Evolutionary conservation across 345 rosid species (phyloP).

Genomic region (Eutrema yunnanense): DNA sequence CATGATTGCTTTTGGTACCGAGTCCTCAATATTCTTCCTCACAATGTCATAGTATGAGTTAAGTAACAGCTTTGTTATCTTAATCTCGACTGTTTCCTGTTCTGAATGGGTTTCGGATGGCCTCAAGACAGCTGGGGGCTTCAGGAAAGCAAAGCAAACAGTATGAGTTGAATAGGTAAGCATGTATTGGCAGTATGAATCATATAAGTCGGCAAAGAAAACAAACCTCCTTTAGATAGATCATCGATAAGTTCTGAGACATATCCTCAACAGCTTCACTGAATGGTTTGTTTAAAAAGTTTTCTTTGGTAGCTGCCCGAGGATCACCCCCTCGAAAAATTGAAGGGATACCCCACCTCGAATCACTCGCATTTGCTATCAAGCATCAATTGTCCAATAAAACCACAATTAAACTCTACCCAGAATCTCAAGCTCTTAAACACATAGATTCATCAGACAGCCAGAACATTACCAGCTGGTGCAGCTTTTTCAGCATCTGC

Average conservation of each 20-base stretch:
- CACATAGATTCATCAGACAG: background rate
- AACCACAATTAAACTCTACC: conserved; percentile 15
- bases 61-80: conserved; percentile 70
- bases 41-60: conserved; percentile 94
- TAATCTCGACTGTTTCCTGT: conserved; percentile 72
- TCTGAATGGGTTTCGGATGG: conserved; percentile 87
- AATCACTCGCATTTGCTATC: conserved; percentile 46
- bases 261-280: conserved; percentile 48
- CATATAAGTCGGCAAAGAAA: background rate
- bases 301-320: conserved; percentile 59
- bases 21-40: conserved; percentile 87
- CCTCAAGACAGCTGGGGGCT: conserved; percentile 91
- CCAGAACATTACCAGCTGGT: conserved; percentile 52
- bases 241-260: conserved; percentile 64
- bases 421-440: background rate
- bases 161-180: conserved; percentile 9
- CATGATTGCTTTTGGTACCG: conserved; percentile 91
- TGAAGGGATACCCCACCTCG: conserved; percentile 90
- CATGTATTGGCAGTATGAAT: background rate
- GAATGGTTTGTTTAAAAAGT: conserved; percentile 37
- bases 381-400: conserved; percentile 13
- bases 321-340: conserved; percentile 76
- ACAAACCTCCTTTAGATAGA: conserved; percentile 75
- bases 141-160: conserved; percentile 23
- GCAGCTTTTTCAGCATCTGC: conserved; percentile 58